Evolutionary conservation across 2,329 filamentous ascomycete species (phyloP).

Genomic region (Cercospora sojina): DNA sequence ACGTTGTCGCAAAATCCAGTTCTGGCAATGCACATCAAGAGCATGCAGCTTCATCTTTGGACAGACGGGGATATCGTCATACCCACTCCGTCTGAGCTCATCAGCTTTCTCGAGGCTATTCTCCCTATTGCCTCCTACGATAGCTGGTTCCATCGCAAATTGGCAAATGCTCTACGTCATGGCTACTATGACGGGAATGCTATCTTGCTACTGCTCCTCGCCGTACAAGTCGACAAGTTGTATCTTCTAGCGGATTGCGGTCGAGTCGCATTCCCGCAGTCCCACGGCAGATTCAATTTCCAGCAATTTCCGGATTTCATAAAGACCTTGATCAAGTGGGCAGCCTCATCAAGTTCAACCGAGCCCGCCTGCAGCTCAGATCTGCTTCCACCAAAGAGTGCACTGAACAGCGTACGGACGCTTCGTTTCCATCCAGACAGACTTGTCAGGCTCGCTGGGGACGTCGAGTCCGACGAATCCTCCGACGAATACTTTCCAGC

Average conservation of each 20-base stretch:
- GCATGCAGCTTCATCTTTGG: background rate
- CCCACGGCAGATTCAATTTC: background rate
- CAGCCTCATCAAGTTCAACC: background rate
- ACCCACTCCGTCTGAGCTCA: background rate
- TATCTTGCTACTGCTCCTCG: conserved; percentile 7
- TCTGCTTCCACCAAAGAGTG: background rate
- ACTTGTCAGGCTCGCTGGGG: background rate
- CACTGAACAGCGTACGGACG: background rate
- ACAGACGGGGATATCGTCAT: background rate
- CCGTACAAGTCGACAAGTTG: background rate
- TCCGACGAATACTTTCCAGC: background rate
- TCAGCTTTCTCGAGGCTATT: background rate
- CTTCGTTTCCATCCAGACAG: background rate
- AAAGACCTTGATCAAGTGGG: background rate
- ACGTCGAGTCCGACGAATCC: background rate
- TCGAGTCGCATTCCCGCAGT: background rate
- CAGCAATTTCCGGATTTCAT: background rate
- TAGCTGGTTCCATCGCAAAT: background rate
- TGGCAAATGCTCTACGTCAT: background rate
- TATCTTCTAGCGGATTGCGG: background rate
- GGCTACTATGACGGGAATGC: background rate
- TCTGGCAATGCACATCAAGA: conserved; percentile 3
- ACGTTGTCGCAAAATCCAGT: background rate
- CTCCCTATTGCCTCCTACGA: background rate
- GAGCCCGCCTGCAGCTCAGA: background rate